phyloP scores from a whole-genome alignment of 495 filamentous ascomycete genomes.

The Aspergillus biplanus region DNA sequence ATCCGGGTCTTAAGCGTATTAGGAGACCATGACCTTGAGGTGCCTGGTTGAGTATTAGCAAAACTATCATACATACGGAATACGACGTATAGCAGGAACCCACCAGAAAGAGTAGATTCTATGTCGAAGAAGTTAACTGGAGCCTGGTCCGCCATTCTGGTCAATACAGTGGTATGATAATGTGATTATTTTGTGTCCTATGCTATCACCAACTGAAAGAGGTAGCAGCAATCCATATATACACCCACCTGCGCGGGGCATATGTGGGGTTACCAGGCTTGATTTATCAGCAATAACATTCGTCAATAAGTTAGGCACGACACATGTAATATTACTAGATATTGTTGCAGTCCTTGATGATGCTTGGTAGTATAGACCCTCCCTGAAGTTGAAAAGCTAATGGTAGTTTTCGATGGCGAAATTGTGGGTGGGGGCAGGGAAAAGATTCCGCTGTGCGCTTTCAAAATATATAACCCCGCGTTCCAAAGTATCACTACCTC shows the following conservation, averaged over 20 bases:
- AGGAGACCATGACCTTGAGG: conserved; percentile 44
- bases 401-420: no score
- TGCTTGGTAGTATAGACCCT: no score
- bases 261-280: background rate
- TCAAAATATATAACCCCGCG: no score
- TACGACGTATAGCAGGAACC: background rate
- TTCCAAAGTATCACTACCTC: no score
- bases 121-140: conserved; percentile 49
- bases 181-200: background rate
- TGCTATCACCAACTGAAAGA: background rate
- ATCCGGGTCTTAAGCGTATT: conserved; percentile 45
- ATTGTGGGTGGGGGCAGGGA: no score
- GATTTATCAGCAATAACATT: conserved; percentile 1
- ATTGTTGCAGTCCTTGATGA: no score
- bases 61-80: background rate
- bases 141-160: conserved; percentile 32
- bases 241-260: background rate
- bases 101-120: conserved; percentile 38
- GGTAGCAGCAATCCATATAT: background rate
- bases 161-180: background rate
- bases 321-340: no score
- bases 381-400: no score
- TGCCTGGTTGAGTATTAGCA: conserved; percentile 27
- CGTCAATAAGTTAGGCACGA: no score
- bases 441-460: no score